These are phyloP conservation scores for Diaporthe longicolla DNA, from an alignment of 2,329 filamentous ascomycete species.

Conservation along the genomic window DNA sequence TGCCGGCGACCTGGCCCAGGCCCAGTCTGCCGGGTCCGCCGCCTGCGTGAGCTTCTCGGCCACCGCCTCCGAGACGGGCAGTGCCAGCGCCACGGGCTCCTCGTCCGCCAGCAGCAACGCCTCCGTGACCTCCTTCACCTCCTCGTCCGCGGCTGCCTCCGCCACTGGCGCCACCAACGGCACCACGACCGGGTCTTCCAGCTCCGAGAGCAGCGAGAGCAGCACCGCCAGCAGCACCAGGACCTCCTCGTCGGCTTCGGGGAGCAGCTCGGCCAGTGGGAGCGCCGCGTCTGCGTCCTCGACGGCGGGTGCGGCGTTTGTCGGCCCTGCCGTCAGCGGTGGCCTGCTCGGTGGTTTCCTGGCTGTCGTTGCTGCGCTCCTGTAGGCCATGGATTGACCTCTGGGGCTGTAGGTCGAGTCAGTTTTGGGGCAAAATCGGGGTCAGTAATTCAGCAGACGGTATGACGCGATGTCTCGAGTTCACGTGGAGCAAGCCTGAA, in stretches of 20 bases:
- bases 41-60: constrained; percentile 52
- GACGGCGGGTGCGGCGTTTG: constrained; percentile 23
- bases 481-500: not conserved
- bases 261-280: not conserved
- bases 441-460: not conserved
- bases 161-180: constrained; percentile 10
- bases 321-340: constrained; percentile 26
- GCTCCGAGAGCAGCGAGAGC: constrained; percentile 1
- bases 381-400: not conserved
- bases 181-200: not conserved
- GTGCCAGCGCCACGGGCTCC: constrained; percentile 29
- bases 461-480: not conserved
- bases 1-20: constrained; percentile 47
- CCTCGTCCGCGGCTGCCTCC: constrained; percentile 7
- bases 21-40: constrained; percentile 50
- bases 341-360: constrained; percentile 32
- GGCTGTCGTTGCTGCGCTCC: constrained; percentile 33
- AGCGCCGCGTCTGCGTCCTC: constrained; percentile 4
- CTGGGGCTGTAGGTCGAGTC: not conserved
- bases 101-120: constrained; percentile 18
- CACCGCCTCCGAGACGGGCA: constrained; percentile 35
- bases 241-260: constrained; percentile 12
- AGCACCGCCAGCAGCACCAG: constrained; percentile 11
- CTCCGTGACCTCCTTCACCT: constrained; percentile 29
- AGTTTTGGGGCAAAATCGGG: not conserved